A percentile compares a stretch with the other conserved stretches of the same genome.
Conservation (phyloP, 2,329 filamentous ascomycete species). For the Trichoderma hamatum region DNA sequence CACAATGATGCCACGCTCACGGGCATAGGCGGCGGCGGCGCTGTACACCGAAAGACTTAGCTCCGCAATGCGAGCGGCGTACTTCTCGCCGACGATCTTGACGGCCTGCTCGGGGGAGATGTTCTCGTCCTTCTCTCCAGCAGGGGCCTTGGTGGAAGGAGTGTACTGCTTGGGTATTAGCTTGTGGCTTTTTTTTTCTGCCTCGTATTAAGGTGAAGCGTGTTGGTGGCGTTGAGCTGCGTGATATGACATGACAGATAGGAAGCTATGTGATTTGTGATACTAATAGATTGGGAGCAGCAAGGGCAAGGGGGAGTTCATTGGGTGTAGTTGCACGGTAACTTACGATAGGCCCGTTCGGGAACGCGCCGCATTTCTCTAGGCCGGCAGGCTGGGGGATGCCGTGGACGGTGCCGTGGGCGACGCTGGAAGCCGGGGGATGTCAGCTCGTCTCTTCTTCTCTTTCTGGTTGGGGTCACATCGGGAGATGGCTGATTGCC, state of each 20-base stretch:
- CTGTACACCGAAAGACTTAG: conserved; percentile 41
- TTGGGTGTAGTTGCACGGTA: neutral
- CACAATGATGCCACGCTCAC: conserved; percentile 43
- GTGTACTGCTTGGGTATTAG: conserved; percentile 40
- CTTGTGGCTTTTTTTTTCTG: neutral
- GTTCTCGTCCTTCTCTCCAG: conserved; percentile 81
- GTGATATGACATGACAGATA: neutral
- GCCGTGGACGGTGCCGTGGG: conserved; percentile 69
- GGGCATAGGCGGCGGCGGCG: conserved; percentile 63
- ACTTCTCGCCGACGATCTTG: conserved; percentile 43
- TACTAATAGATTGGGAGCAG: neutral
- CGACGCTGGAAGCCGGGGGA: conserved; percentile 50
- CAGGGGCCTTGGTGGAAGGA: conserved; percentile 82
- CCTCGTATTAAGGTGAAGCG: neutral
- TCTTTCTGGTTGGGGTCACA: neutral
- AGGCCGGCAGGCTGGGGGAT: conserved; percentile 70
- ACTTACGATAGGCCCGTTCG: conserved; percentile 53
- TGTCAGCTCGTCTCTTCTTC: conserved; percentile 48
- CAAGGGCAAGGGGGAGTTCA: neutral
- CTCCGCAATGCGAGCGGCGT: conserved; percentile 39
- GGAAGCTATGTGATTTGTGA: neutral
- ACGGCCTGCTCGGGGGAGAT: conserved; percentile 70
- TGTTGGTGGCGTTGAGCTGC: neutral
- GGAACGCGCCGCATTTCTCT: conserved; percentile 71
- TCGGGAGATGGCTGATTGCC: neutral